These are phyloP conservation scores for Geosmithia putterillii DNA, from an alignment of 2,329 filamentous ascomycete genomes.

Conservation along the genomic window DNA sequence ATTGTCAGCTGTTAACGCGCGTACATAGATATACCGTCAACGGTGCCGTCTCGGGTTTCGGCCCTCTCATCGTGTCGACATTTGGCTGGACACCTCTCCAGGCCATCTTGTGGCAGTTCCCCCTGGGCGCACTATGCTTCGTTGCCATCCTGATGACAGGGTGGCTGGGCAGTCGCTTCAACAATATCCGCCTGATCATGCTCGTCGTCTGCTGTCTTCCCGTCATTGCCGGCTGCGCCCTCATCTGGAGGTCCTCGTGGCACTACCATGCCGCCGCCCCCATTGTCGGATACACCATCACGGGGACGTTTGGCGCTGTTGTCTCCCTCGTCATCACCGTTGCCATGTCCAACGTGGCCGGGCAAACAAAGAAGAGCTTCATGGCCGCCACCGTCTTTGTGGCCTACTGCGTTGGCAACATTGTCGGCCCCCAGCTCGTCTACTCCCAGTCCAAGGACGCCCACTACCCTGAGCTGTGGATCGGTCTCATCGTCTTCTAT, in stretches of 20 bases:
- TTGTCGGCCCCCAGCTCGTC: constrained; percentile 32
- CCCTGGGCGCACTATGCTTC: constrained; percentile 56
- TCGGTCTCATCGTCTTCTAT: constrained; percentile 24
- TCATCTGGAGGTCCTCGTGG: constrained; percentile 63
- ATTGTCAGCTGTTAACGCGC: too few species aligned
- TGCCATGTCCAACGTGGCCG: constrained; percentile 33
- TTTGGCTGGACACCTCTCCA: constrained; percentile 54
- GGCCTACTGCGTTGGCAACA: constrained; percentile 28
- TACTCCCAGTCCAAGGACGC: constrained; percentile 22
- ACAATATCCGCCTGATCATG: constrained; percentile 53
- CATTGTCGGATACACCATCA: constrained; percentile 59
- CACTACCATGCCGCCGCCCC: constrained; percentile 51
- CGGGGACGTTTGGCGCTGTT: constrained; percentile 60
- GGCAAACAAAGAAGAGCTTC: constrained; percentile 30
- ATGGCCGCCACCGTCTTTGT: constrained; percentile 28
- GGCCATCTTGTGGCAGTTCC: constrained; percentile 64
- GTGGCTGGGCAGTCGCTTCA: constrained; percentile 45
- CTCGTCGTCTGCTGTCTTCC: constrained; percentile 56
- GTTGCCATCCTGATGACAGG: constrained; percentile 55
- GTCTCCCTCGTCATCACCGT: constrained; percentile 45
- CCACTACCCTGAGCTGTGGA: constrained; percentile 35
- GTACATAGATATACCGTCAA: constrained; percentile 45
- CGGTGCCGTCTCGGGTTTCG: constrained; percentile 58
- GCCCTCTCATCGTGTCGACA: constrained; percentile 58
- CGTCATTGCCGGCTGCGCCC: constrained; percentile 57